Base-by-base conservation (phyloP, 2,329 filamentous ascomycete genomes). In the Cercospora berteroae region DNA sequence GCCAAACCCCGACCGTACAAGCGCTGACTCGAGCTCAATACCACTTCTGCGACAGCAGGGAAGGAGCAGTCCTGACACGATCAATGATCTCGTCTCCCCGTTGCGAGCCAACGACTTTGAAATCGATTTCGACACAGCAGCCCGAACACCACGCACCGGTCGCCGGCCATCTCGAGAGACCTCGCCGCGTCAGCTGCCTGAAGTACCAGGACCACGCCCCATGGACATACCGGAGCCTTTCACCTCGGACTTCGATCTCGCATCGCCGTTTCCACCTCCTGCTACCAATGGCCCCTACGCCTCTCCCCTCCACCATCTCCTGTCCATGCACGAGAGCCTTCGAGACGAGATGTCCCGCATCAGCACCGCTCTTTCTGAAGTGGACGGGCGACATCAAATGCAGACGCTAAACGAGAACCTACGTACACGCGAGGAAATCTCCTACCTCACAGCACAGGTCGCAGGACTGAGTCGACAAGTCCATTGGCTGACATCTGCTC, bases 361-460 rank as follows among this genome's bases (percentile, higher is more conserved):
- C 29, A 82, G 83, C 13, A 81, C 83, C 61, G 83, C 85, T 2
- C 79, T 89, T 9, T 82, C 83, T 3, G 86, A 88, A 65, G 80
- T 88, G 50, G 87, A 89, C 69, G 86, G 85, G 57, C 83, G 86
- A 39, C 84, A 85, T 42, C 87, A 82, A 75, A 87, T 89, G 86
- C 84, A 86, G 67, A 83, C 87, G 48, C 83, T 89, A 79, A 89
- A 88, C 71, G 87, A 89, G 74, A 87, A 83, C 57, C 80, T 88
- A 33, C 85, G 87, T 3, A 82, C 85, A 60, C 86, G 87, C 67
- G 87, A 89, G 71, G 87, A 89, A 67, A 84, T 89, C 79, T 81
- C 86, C 10, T 87, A 88, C 72, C 84, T 85, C 7, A 87, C 85
- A 67, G 86, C 86, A 3, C 86, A 86, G 44, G 81, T 89, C 55